Base-by-base conservation (phyloP, 352 stramenopile species). In the Phytophthora podocarpi region DNA sequence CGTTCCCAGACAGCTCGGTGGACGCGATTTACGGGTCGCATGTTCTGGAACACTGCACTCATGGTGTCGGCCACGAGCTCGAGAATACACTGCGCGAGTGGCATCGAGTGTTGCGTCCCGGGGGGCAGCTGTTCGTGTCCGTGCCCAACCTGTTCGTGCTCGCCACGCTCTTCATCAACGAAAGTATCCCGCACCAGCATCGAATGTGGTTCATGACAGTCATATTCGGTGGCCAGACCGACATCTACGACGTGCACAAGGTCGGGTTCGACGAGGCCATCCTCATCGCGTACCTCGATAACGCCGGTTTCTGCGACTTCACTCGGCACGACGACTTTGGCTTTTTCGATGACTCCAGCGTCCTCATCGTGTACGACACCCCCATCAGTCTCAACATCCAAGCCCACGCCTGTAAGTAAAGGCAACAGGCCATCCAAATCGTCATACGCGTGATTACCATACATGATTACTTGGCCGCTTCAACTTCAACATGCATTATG, bases 161-260 rank as follows among this genome's bases (percentile, higher is more conserved):
- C 7, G 66, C 87, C 10, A 61, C 67, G 18, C 72, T 95, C 9
- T 91, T 91, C 39, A 40, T 77, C 12, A 78, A 88, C 52, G 69
- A 76, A 20, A 79, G 71, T 10, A 72, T 85, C 6, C 82, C 64
- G 0, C 59, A 87, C 12, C 30, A 87, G 26, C 67, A 93, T 27
- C 78, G 70, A 12, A 73, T 79, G 43, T 78, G 70, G 32, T 70
- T 95, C 60, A 92, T 89, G 80, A 77, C 61, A 1, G 73, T 95
- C 67, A 78, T 95, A n/a, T 89, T 79, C 43, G 84, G 82, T 12
- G 85, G 74, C 13, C 87, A 95, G 60, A 56, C 67, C 8, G 80
- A 93, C 52, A 54, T 59, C 4, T 83, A 78, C 64, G 87, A 95
- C 63, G 66, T 91, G 34, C 86, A 95, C 78, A 87, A 90, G 43